Evolutionary conservation across 495 filamentous ascomycete genomes (phyloP), one percentile per base, ranked within the genome.

Genomic region (Podospora appendiculata): DNA sequence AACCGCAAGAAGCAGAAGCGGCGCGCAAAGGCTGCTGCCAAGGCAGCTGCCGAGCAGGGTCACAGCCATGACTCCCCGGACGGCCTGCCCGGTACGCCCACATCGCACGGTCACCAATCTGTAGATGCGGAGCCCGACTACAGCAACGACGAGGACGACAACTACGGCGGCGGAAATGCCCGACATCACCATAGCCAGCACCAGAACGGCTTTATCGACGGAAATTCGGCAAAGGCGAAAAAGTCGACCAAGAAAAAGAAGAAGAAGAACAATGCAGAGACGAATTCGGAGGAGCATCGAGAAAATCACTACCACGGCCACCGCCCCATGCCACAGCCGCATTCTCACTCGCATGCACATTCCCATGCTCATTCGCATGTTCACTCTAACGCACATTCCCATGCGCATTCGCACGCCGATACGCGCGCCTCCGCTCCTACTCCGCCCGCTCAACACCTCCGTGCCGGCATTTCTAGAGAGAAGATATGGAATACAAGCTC

Each of bases 401-500:
- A 25, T 5, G 2, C 25, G 25, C 25, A 25, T 25, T 53, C 44
- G 32, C 51, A 45, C 41, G 47, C 51, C 55, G 58, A 17, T 25
- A n/a, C 50, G 19, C 18, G 35, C 48, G 32, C 54, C 55, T 43
- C 64, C 41, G 40, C 46, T 55, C 32, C 55, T 40, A 39, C 59
- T 5, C 65, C 59, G 1, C 44, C 50, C 32, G 17, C 47, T 13
- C 58, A 54, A 18, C 62, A 42, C 58, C 69, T 48, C 67, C 69
- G 65, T 2, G 61, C 71, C 0, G 73, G 77, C 33, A 77, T 77
- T 41, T 77, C 78, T 4, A 88, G 85, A 63, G 89, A 93, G 57
- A 88, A 86, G 66, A 96, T 98, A 67, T 99, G 93, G 93, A 96
- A 97, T 61, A 96, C 90, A 6, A 91, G 87, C 34, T 90, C 85